A percentile compares a stretch with the other conserved stretches of the same genome.
phyloP scores from a whole-genome alignment of 2,329 filamentous ascomycete genomes.

The Stagonosporopsis cucurbitacearum region DNA sequence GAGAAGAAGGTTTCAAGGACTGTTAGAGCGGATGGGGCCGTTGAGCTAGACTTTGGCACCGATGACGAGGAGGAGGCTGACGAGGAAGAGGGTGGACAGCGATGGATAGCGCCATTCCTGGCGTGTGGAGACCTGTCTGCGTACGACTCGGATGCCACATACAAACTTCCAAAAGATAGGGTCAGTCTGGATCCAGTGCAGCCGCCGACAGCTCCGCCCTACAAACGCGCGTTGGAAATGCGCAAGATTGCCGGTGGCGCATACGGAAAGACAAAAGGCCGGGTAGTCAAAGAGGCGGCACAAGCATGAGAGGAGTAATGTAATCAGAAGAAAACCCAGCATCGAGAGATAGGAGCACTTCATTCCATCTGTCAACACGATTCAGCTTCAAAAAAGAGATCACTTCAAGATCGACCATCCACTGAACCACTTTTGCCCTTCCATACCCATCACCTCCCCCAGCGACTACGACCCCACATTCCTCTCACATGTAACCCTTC shows the following conservation, averaged over 20 bases:
- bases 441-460: too few species aligned
- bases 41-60: conserved; percentile 56
- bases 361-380: too few species aligned
- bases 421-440: too few species aligned
- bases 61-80: conserved; percentile 50
- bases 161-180: conserved; percentile 84
- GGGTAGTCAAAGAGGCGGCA: not conserved
- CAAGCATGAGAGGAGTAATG: too few species aligned
- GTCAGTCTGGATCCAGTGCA: conserved; percentile 91
- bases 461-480: too few species aligned
- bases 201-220: conserved; percentile 93
- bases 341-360: too few species aligned
- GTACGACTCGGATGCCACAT: conserved; percentile 95
- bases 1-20: conserved; percentile 34
- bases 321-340: too few species aligned
- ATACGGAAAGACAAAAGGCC: conserved; percentile 71
- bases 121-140: conserved; percentile 95
- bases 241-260: conserved; percentile 76
- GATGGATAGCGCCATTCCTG: conserved; percentile 94
- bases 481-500: too few species aligned
- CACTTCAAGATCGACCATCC: too few species aligned
- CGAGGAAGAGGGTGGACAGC: conserved; percentile 54
- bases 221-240: conserved; percentile 88
- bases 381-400: too few species aligned
- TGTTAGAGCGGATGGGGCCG: conserved; percentile 55